These are phyloP conservation scores for Neurospora sp. DNA, from an alignment of 495 filamentous ascomycete species.

Conservation along the genomic window DNA sequence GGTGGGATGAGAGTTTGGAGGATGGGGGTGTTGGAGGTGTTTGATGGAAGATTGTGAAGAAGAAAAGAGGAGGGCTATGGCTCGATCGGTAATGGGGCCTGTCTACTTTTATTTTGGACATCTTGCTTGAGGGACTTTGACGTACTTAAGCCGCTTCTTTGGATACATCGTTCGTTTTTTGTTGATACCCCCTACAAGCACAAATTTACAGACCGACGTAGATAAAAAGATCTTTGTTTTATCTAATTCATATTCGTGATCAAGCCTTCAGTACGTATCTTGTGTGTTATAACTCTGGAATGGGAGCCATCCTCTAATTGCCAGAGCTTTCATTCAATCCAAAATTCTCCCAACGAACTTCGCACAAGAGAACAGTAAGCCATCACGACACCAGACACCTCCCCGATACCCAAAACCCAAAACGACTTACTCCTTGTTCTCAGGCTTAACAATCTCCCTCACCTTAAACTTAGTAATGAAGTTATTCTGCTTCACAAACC, in stretches of 20 bases:
- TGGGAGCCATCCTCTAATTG: neutral
- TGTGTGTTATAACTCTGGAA: neutral
- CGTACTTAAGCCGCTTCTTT: neutral
- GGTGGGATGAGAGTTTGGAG: constrained; percentile 60
- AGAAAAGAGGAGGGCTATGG: neutral
- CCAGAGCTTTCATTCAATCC: neutral
- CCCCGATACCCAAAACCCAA: neutral
- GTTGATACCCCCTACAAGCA: constrained; percentile 8
- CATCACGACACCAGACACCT: neutral
- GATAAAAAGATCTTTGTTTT: neutral
- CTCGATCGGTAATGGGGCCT: neutral
- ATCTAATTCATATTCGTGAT: neutral
- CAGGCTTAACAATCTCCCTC: constrained; percentile 35
- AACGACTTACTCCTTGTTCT: neutral
- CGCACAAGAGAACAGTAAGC: neutral
- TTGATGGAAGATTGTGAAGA: constrained; percentile 6
- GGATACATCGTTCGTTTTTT: neutral
- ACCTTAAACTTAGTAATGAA: constrained; percentile 47
- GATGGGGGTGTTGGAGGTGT: constrained; percentile 36
- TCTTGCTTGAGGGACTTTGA: neutral
- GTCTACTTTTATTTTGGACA: neutral
- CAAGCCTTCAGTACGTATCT: neutral
- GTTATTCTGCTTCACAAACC: constrained; percentile 62
- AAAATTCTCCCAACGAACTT: neutral
- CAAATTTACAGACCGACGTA: neutral